phyloP scores from a whole-genome alignment of 108 stramenopile genomes.

The Cyclotella cryptica region DNA sequence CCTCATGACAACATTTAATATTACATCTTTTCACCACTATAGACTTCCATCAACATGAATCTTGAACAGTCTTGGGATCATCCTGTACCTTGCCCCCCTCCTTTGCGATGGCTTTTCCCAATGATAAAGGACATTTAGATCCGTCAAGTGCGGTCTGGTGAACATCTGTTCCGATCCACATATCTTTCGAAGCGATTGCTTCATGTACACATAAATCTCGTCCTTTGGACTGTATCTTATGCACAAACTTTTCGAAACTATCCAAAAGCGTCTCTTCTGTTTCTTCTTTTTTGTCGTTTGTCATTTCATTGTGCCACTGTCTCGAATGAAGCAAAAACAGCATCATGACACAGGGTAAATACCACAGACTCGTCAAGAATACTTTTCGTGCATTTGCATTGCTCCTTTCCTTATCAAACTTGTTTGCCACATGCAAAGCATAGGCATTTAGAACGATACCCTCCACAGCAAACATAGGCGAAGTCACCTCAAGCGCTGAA shows the following conservation, averaged over 20 bases:
- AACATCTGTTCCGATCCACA: conserved; percentile 31
- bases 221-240: conserved; percentile 75
- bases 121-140: conserved; percentile 43
- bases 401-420: conserved; percentile 86
- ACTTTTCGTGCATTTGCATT: conserved; percentile 95
- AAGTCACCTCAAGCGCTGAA: conserved; percentile 84
- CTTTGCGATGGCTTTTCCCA: conserved; percentile 11
- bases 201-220: conserved; percentile 86
- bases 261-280: conserved; percentile 44
- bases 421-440: conserved; percentile 75
- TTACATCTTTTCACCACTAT: too few relatives aligned
- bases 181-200: conserved; percentile 45
- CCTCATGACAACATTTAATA: too few relatives aligned
- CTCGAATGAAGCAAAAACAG: conserved; percentile 94
- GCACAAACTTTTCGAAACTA: conserved; percentile 51
- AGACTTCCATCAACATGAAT: too few relatives aligned
- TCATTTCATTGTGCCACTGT: conserved; percentile 73
- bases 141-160: conserved; percentile 37
- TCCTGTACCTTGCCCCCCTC: too few relatives aligned
- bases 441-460: conserved; percentile 85
- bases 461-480: conserved; percentile 96
- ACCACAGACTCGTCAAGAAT: conserved; percentile 96
- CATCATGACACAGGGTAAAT: conserved; percentile 92
- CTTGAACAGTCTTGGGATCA: too few relatives aligned
- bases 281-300: conserved; percentile 46